Evolutionary conservation across 2,329 filamentous ascomycete genomes (phyloP).

Genomic region (Aureobasidium sp.): DNA sequence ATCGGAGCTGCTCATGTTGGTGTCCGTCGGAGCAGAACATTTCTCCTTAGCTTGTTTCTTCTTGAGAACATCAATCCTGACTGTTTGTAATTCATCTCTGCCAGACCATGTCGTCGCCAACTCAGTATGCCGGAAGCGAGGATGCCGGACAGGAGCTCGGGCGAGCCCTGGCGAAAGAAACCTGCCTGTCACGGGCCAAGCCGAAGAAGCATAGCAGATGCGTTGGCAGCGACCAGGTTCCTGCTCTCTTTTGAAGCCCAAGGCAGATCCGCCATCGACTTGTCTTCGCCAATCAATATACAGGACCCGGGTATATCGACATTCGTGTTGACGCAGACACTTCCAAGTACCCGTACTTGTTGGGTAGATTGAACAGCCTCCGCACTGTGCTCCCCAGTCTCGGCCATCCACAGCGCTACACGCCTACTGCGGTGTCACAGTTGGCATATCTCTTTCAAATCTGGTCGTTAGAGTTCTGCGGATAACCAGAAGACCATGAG

Average conservation of each 20-base stretch:
- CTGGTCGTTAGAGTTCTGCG: background rate
- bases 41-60: slow-evolving; percentile 8
- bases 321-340: background rate
- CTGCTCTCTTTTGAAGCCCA: background rate
- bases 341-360: background rate
- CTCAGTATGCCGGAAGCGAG: background rate
- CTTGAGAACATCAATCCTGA: background rate
- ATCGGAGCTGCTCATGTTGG: slow-evolving; percentile 5
- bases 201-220: slow-evolving; percentile 8
- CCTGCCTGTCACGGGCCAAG: slow-evolving; percentile 10
- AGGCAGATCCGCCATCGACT: background rate
- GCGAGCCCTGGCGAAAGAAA: slow-evolving; percentile 1
- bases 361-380: background rate
- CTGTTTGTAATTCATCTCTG: slow-evolving; percentile 6
- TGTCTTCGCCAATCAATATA: background rate
- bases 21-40: slow-evolving; percentile 2
- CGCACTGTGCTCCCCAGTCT: background rate
- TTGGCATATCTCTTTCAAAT: background rate
- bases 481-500: slow-evolving; percentile 7
- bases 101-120: background rate
- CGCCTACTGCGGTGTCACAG: slow-evolving; percentile 1
- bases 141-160: background rate
- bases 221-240: slow-evolving; percentile 9
- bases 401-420: slow-evolving; percentile 9
- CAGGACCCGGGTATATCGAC: background rate